Evolutionary conservation across 805 yeast species (phyloP).

Genomic region (Zygosaccharomyces gambellarensis): DNA sequence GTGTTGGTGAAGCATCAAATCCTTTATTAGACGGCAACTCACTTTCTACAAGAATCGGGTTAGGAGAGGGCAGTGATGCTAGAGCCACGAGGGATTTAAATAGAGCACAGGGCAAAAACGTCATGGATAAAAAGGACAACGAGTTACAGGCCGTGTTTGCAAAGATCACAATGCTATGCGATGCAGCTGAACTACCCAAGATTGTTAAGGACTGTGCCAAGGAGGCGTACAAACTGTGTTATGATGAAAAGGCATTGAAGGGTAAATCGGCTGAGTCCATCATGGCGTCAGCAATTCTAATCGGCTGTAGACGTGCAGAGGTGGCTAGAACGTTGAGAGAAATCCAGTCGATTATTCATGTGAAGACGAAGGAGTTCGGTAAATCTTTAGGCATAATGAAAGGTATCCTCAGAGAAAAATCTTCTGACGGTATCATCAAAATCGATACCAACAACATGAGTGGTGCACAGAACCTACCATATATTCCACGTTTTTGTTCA

Average conservation of each 20-base stretch:
- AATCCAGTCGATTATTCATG: slow-evolving; percentile 90
- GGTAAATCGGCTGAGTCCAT: slow-evolving; percentile 91
- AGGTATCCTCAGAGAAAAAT: slow-evolving; percentile 50
- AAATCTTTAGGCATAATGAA: slow-evolving; percentile 83
- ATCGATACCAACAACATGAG: slow-evolving; percentile 44
- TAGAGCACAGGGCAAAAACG: slow-evolving; percentile 80
- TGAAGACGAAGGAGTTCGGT: slow-evolving; percentile 91
- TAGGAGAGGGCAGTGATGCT: slow-evolving; percentile 82
- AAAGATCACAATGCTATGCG: slow-evolving; percentile 92
- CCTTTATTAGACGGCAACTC: slow-evolving; percentile 89
- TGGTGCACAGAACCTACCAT: slow-evolving; percentile 89
- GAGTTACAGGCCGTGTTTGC: slow-evolving; percentile 86
- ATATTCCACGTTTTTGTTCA: slow-evolving; percentile 93
- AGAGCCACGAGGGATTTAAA: slow-evolving; percentile 83
- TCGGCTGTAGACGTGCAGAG: slow-evolving; percentile 90
- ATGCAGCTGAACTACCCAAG: slow-evolving; percentile 89
- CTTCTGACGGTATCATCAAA: slow-evolving; percentile 36
- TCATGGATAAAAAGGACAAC: slow-evolving; percentile 82
- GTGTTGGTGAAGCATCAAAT: slow-evolving; percentile 97
- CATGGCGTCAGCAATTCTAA: slow-evolving; percentile 92
- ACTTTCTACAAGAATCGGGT: slow-evolving; percentile 86
- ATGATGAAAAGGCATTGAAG: slow-evolving; percentile 77
- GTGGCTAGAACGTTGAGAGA: slow-evolving; percentile 95
- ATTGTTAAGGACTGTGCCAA: slow-evolving; percentile 97
- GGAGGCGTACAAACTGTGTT: slow-evolving; percentile 87